phyloP scores from a whole-genome alignment of 2,329 filamentous ascomycete species.

The Phaeosphaeria sp. region DNA sequence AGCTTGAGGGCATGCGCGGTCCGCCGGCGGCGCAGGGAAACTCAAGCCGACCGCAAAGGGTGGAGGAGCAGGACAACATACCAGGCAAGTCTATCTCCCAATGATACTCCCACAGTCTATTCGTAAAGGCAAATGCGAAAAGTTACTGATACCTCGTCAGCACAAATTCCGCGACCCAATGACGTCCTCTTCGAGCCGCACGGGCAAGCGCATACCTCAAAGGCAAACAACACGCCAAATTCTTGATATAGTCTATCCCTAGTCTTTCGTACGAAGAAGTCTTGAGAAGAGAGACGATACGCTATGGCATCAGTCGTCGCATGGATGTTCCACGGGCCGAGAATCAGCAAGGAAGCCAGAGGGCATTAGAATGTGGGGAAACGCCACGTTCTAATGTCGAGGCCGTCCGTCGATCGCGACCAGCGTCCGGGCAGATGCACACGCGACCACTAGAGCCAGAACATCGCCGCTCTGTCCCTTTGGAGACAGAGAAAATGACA shows the following conservation, averaged over 20 bases:
- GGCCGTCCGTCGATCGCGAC: slow-evolving; percentile 38
- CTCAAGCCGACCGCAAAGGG: slow-evolving; percentile 2
- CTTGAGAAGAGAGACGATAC: slow-evolving; percentile 43
- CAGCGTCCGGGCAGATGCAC: slow-evolving; percentile 33
- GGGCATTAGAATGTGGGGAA: slow-evolving; percentile 46
- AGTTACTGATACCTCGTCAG: slow-evolving; percentile 39
- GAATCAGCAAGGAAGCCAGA: slow-evolving; percentile 37
- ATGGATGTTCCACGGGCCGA: slow-evolving; percentile 38
- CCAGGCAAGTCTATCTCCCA: slow-evolving; percentile 38
- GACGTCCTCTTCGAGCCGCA: slow-evolving; percentile 9
- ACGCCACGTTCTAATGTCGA: slow-evolving; percentile 46
- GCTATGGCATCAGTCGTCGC: slow-evolving; percentile 47
- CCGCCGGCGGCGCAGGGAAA: neutral
- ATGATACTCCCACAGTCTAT: slow-evolving; percentile 30
- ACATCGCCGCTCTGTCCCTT: slow-evolving; percentile 46
- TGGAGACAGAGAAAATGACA: slow-evolving; percentile 34
- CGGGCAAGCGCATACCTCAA: slow-evolving; percentile 39
- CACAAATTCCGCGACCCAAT: slow-evolving; percentile 11
- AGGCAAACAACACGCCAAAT: slow-evolving; percentile 48
- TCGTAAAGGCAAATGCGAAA: slow-evolving; percentile 29
- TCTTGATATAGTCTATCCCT: slow-evolving; percentile 53
- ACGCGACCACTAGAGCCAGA: slow-evolving; percentile 43
- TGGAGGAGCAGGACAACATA: slow-evolving; percentile 19
- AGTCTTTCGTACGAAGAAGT: slow-evolving; percentile 47
- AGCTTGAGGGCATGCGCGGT: neutral